Base-by-base conservation (phyloP, 352 stramenopile genomes). In the Phytophthora pisi region DNA sequence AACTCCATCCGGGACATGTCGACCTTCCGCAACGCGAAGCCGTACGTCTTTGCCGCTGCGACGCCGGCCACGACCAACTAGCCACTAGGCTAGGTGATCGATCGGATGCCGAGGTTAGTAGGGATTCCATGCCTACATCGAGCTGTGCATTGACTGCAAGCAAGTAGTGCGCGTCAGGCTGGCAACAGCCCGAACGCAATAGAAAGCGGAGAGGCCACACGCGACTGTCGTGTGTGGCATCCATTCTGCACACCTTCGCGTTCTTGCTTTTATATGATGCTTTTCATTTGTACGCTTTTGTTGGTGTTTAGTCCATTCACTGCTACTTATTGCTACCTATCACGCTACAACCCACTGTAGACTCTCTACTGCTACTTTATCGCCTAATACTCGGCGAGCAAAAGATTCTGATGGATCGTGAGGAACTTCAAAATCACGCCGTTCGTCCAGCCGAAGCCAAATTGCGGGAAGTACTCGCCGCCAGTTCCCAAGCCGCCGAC, bases 1-100 rank as follows among this genome's bases (percentile, higher is more conserved):
- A 93, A 96, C 74, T 96, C 86, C 72, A 95, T 98, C 72, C 82
- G 91, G 57, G 93, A 98, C 79, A 96, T 96, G 85, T 97, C 88
- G 58, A 97, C 93, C 15, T 98, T 97, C 81, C 88, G 93, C 63
- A 97, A 97, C 71, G 91, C 91, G 61, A 96, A 97, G 81, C 80
- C 88, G 28, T 97, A 97, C 74, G 91, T 97, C 47, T 97, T 97
- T 57, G 87, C 89, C 34, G 84, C 89, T 55, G 81, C 70, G 61
- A 73, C 78, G 31, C 65, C 77, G 24, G 57, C 77, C 15, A 66
- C 74, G 40, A 70, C 69, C 64, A 90, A 89, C 74, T 92, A 90
- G 65, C 47, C 47, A 24, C 30, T 16, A 42, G 36, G 36, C 15
- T 10, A 34, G 20, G 54, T 43, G 28, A 53, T 53, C 43, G 26